These are phyloP conservation scores for Ambispora gerdemannii DNA, from an alignment of 192 early-diverging fungal genomes.

Conservation along the genomic window DNA sequence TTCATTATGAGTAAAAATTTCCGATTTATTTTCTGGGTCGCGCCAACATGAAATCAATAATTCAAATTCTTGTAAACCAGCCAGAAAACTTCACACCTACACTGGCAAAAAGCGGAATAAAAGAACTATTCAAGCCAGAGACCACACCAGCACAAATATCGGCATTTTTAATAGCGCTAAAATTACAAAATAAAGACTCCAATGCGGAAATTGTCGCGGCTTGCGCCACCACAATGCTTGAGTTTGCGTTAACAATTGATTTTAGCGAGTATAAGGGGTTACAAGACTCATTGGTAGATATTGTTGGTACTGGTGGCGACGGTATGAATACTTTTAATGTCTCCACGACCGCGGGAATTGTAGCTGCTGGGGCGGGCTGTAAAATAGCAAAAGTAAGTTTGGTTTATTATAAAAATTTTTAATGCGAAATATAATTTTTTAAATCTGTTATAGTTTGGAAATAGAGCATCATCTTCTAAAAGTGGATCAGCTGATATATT, in stretches of 20 bases:
- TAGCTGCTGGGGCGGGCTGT: constrained; percentile 88
- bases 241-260: constrained; percentile 58
- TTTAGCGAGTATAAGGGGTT: constrained; percentile 46
- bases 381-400: constrained; percentile 80
- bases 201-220: constrained; percentile 79
- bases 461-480: constrained; percentile 83
- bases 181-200: constrained; percentile 64
- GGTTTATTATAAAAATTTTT: neutral
- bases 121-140: constrained; percentile 73
- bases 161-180: constrained; percentile 80
- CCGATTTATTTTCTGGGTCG: too few species aligned
- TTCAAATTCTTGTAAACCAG: constrained; percentile 64
- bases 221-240: constrained; percentile 68
- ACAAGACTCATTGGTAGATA: constrained; percentile 68
- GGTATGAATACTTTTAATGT: constrained; percentile 98
- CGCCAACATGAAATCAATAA: too few species aligned
- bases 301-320: constrained; percentile 98
- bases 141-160: constrained; percentile 84
- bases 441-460: constrained; percentile 75
- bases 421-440: constrained; percentile 14
- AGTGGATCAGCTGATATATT: constrained; percentile 94
- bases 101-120: constrained; percentile 57
- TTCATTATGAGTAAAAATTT: too few species aligned
- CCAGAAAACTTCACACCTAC: constrained; percentile 59
- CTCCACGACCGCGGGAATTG: constrained; percentile 85